Percentiles rank a stretch among this genome's conserved stretches.
phyloP scores from a whole-genome alignment of 2,329 filamentous ascomycete species.

The Elsinoe ampelina region DNA sequence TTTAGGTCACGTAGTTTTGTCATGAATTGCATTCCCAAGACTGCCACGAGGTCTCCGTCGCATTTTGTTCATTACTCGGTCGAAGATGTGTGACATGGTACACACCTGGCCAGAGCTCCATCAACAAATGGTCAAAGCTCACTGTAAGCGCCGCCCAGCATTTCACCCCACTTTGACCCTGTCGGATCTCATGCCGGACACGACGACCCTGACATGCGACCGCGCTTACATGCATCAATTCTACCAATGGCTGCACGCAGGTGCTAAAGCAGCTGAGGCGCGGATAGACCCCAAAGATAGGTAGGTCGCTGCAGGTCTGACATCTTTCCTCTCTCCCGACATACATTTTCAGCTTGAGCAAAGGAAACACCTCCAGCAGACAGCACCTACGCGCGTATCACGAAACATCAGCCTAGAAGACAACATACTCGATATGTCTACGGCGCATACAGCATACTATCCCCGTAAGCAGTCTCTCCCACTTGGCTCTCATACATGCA shows the following conservation, averaged over 20 bases:
- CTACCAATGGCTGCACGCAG: not conserved
- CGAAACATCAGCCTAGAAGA: not conserved
- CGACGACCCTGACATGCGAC: not conserved
- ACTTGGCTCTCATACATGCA: not conserved
- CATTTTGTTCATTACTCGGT: too few relatives aligned
- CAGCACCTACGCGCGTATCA: too few relatives aligned
- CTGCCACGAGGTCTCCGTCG: too few relatives aligned
- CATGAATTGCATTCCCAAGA: constrained; percentile 2
- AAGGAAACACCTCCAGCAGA: not conserved
- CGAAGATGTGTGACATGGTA: not conserved
- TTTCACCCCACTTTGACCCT: not conserved
- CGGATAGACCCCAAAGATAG: not conserved
- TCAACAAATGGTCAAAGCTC: not conserved
- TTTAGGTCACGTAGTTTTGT: constrained; percentile 11
- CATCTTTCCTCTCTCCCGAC: not conserved
- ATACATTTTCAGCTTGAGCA: not conserved
- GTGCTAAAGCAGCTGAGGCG: not conserved
- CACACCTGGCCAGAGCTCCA: not conserved
- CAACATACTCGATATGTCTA: not conserved
- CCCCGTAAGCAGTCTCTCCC: not conserved
- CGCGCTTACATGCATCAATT: not conserved
- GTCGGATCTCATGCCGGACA: not conserved
- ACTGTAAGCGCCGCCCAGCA: constrained; percentile 11
- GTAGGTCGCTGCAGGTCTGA: not conserved
- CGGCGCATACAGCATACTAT: constrained; percentile 5